Evolutionary conservation across 495 filamentous ascomycete genomes (phyloP).

Genomic region (Penicillium diatomitis): DNA sequence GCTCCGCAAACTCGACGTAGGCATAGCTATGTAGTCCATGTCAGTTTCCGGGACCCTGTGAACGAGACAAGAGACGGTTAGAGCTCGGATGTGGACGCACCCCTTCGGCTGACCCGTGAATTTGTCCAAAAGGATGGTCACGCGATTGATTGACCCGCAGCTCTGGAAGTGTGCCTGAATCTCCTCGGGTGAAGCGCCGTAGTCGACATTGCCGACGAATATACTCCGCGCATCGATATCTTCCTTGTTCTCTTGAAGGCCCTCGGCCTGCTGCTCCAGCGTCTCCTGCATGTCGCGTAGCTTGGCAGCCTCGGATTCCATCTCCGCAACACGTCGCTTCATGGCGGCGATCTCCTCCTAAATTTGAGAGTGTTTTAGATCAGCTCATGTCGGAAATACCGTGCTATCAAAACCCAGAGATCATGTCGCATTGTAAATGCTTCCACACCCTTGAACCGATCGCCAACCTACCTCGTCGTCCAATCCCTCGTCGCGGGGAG

Average conservation of each 20-base stretch:
- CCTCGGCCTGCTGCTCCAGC: conserved; percentile 75
- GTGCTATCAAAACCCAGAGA: too few species aligned
- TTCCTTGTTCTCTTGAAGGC: conserved; percentile 84
- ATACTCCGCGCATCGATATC: conserved; percentile 93
- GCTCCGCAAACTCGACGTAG: conserved; percentile 97
- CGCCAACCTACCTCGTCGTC: conserved; percentile 36
- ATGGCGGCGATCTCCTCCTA: conserved; percentile 95
- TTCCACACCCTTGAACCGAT: not conserved
- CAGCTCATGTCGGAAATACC: not conserved
- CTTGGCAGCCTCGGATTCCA: conserved; percentile 96
- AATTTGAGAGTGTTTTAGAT: not conserved
- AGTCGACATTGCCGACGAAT: conserved; percentile 99
- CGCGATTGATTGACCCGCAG: conserved; percentile 94
- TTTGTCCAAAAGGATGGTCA: conserved; percentile 96
- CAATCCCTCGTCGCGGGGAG: conserved; percentile 29
- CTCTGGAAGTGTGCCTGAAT: conserved; percentile 98
- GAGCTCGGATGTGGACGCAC: conserved; percentile 40
- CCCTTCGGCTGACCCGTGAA: conserved; percentile 98
- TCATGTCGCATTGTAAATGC: not conserved
- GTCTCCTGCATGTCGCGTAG: conserved; percentile 92
- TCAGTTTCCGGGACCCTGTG: not conserved
- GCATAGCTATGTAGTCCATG: conserved; percentile 61
- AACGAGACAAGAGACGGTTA: too few species aligned
- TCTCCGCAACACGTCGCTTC: conserved; percentile 96
- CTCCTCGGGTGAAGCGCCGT: conserved; percentile 94